Evolutionary conservation across 176 grass and related monocot species (phyloP).

Genomic region (Calamus simplicifolius): DNA sequence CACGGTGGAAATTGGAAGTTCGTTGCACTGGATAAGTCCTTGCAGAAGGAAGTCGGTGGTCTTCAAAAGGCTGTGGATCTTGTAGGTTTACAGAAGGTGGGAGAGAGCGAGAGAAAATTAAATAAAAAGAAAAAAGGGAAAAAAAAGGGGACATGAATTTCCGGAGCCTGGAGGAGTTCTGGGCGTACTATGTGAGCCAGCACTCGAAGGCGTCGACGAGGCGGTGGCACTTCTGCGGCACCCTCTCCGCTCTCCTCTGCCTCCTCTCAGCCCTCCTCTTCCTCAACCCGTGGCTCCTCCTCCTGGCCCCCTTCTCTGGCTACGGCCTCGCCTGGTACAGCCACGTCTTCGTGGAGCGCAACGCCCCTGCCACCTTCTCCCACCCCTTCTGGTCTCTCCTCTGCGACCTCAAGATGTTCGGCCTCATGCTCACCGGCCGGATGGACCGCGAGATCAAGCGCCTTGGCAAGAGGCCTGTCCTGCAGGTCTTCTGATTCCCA

Average conservation of each 20-base stretch:
- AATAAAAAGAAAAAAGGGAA: too few relatives aligned
- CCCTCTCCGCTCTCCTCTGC: constrained; percentile 4
- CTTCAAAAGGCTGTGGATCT: too few relatives aligned
- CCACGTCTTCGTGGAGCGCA: constrained; percentile 17
- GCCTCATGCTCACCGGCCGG: constrained; percentile 53
- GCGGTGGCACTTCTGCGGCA: constrained; percentile 11
- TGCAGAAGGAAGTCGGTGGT: too few relatives aligned
- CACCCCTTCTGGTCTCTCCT: constrained; percentile 59
- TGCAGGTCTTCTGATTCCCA: constrained; percentile 5
- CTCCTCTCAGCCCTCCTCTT: constrained; percentile 5
- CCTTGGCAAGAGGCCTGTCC: constrained; percentile 24
- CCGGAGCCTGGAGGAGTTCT: constrained; percentile 14
- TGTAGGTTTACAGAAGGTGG: too few relatives aligned
- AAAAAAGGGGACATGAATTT: not conserved
- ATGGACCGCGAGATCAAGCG: constrained; percentile 66
- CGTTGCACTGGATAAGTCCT: too few relatives aligned
- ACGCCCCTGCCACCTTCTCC: constrained; percentile 4
- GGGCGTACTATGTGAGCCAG: constrained; percentile 9
- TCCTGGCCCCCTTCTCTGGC: not conserved
- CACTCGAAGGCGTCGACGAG: constrained; percentile 8
- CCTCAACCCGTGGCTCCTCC: not conserved
- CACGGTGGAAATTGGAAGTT: too few relatives aligned
- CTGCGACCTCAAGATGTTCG: constrained; percentile 76
- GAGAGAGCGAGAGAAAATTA: too few relatives aligned
- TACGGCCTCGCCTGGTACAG: constrained; percentile 15